Conservation (phyloP, 2,329 filamentous ascomycete genomes). For the Fusarium compactum region DNA sequence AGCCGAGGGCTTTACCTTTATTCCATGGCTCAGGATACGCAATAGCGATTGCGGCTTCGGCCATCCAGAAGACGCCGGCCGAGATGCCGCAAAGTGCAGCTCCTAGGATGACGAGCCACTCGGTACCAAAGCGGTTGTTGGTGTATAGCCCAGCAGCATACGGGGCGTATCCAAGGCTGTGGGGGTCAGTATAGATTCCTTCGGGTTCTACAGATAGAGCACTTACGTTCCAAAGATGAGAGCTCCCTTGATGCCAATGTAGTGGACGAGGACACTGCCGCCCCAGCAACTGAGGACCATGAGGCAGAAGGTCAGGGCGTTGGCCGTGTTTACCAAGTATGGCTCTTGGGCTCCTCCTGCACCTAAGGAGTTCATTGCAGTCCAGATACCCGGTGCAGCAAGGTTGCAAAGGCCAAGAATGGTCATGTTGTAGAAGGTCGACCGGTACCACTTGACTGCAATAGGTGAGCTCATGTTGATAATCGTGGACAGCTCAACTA, state of each 20-base stretch:
- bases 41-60: slow-evolving; percentile 79
- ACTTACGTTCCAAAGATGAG: slow-evolving; percentile 76
- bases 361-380: slow-evolving; percentile 78
- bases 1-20: slow-evolving; percentile 72
- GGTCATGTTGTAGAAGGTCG: slow-evolving; percentile 78
- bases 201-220: rapidly evolving
- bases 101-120: slow-evolving; percentile 77
- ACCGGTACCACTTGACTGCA: slow-evolving; percentile 75
- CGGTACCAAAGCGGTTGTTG: slow-evolving; percentile 76
- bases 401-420: slow-evolving; percentile 79
- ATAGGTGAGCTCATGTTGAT: background rate
- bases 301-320: slow-evolving; percentile 77
- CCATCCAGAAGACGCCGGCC: slow-evolving; percentile 81
- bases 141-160: slow-evolving; percentile 78
- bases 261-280: slow-evolving; percentile 71
- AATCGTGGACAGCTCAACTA: too few relatives aligned
- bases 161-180: slow-evolving; percentile 73
- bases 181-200: background rate
- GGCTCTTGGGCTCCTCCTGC: slow-evolving; percentile 73
- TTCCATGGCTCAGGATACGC: slow-evolving; percentile 79
- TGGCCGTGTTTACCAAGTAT: slow-evolving; percentile 74
- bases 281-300: slow-evolving; percentile 80
- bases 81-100: slow-evolving; percentile 77
- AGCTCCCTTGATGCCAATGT: slow-evolving; percentile 77
- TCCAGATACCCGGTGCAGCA: slow-evolving; percentile 78